phyloP scores from a whole-genome alignment of 352 stramenopile genomes.

The Lagenidium sp. region DNA sequence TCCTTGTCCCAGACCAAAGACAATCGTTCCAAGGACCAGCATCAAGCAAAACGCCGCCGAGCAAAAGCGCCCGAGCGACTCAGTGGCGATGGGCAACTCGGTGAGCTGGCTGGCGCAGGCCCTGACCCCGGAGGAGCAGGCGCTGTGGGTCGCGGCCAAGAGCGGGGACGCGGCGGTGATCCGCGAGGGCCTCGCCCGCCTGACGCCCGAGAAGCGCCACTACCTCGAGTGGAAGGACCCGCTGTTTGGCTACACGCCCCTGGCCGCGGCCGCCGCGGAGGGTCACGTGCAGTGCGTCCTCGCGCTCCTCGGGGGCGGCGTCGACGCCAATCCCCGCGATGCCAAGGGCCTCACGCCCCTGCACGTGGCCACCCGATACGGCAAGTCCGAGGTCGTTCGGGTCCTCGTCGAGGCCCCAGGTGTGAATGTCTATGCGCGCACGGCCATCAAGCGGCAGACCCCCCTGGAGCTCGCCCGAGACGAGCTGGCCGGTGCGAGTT shows the following conservation, averaged over 20 bases:
- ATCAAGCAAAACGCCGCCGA: too few species aligned
- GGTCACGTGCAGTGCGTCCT: constrained; percentile 58
- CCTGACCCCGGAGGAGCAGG: constrained; percentile 65
- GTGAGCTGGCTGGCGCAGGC: constrained; percentile 66
- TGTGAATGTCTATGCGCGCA: constrained; percentile 50
- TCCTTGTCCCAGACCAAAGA: too few species aligned
- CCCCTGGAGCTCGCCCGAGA: constrained; percentile 64
- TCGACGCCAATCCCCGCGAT: constrained; percentile 50
- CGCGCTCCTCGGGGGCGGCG: constrained; percentile 39
- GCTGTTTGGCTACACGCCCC: constrained; percentile 49
- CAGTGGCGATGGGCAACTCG: constrained; percentile 49
- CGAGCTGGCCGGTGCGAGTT: too few species aligned
- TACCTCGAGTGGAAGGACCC: constrained; percentile 69
- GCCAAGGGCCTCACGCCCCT: constrained; percentile 53
- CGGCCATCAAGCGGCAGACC: constrained; percentile 38
- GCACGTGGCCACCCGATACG: constrained; percentile 43
- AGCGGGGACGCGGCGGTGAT: constrained; percentile 46
- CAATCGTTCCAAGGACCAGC: too few species aligned
- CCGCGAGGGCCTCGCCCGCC: constrained; percentile 29
- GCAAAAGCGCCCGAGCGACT: too few species aligned
- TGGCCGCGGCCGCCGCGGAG: constrained; percentile 46
- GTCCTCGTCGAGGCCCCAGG: constrained; percentile 40
- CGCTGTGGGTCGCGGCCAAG: constrained; percentile 69
- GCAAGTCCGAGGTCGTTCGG: constrained; percentile 62
- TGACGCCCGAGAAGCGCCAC: constrained; percentile 48